phyloP scores from a whole-genome alignment of 345 rosid genomes.

The Eucalyptus curtisii region DNA sequence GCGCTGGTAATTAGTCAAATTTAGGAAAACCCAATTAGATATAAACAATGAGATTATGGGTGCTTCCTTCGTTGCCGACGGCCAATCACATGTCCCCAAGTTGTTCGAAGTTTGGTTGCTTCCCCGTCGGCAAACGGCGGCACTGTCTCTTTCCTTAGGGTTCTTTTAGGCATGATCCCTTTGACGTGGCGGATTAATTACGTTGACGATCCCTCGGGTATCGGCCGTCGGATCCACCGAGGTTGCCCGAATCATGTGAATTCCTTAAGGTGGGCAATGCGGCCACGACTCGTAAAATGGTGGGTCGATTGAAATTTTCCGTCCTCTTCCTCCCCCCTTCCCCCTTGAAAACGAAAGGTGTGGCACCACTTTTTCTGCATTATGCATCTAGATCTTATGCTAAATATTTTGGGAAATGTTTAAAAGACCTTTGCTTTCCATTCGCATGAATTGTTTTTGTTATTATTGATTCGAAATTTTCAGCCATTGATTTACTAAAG shows the following conservation, averaged over 20 bases:
- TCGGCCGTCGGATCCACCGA: background rate
- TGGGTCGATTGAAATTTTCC: background rate
- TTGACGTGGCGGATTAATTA: background rate
- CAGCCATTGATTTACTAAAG: background rate
- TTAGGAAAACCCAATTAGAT: background rate
- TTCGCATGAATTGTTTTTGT: background rate
- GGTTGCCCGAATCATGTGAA: background rate
- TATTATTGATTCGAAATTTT: background rate
- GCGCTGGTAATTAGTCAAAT: background rate
- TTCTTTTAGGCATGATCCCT: background rate
- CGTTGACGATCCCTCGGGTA: background rate
- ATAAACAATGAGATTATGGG: background rate
- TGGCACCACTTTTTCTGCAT: background rate
- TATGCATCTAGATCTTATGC: background rate
- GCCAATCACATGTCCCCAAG: background rate
- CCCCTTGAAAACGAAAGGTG: background rate
- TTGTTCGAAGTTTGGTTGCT: background rate
- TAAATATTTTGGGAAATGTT: background rate
- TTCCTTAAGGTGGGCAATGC: background rate
- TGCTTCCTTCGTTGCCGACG: background rate
- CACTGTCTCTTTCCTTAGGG: background rate
- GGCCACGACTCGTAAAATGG: background rate
- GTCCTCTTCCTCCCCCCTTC: background rate
- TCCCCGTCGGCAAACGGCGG: background rate
- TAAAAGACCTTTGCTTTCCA: background rate